Evolutionary conservation across 23 red algal genomes (phyloP), one percentile per base, ranked within the genome.

Genomic region (Cyanidioschyzon merolae): DNA sequence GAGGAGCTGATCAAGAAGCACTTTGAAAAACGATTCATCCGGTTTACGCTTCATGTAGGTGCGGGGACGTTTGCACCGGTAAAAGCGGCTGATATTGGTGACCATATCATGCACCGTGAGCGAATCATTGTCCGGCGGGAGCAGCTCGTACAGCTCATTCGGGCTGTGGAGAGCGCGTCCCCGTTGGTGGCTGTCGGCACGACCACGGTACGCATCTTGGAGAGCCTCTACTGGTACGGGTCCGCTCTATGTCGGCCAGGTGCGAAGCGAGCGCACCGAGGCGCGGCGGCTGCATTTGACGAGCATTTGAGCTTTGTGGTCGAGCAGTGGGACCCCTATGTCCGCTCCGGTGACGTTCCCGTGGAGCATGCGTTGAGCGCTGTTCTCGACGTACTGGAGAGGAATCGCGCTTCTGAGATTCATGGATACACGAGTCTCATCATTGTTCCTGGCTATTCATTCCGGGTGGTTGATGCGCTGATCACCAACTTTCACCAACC

Each of bases 401-500:
- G 59, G 37, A 30, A 18, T 24, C 2, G 12, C 77, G 7, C 38
- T 2, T 15, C 54, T 21, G 41, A 21, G 2, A 2, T 80, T 18
- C 34, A 57, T 68, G 83, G 83, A 16, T 57, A 80, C 38, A 98
- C 94, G 1, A 79, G 77, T 39, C 88, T 98, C 0, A 78, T 98
- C 32, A 98, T 98, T 82, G 88, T 91, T 41, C 94, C 94, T 1
- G 82, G 75, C 18, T 98, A 98, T 77, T 59, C 74, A 30, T 91
- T 83, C 57, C 83, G 68, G 29, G 76, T 90, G 84, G 84, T 88
- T 37, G 83, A 89, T 80, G 85, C 79, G 34, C 67, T 98, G 40
- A 51, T 98, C 34, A 98, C 94, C 36, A 98, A 98, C 83, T 91
- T 98, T 83, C 94, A 98, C 45, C 88, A 91, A 79, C 94, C 94